phyloP scores from a whole-genome alignment of 768 basidiomycete species.

The Tylopilus subfusipes region DNA sequence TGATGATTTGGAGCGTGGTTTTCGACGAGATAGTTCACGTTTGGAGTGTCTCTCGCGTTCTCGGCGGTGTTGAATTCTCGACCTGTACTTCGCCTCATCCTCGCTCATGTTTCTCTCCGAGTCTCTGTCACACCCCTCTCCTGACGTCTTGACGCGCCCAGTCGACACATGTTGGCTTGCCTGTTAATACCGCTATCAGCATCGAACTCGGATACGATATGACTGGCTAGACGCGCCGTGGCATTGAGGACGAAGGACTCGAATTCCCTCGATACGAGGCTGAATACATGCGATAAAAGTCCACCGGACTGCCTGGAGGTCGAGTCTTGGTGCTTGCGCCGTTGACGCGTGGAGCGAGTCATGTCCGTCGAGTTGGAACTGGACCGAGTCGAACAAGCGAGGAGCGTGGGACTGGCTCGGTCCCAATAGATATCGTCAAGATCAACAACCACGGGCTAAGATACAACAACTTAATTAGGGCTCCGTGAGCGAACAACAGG shows the following conservation, averaged over 20 bases:
- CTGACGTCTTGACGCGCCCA: slow-evolving; percentile 6
- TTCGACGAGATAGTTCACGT: slow-evolving; percentile 6
- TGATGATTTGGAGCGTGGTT: slow-evolving; percentile 22
- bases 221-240: slow-evolving; percentile 36
- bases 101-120: slow-evolving; percentile 14
- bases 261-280: slow-evolving; percentile 67
- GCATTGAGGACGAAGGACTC: slow-evolving; percentile 69
- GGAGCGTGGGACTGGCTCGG: slow-evolving; percentile 19
- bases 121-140: slow-evolving; percentile 7
- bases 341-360: slow-evolving; percentile 1
- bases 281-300: slow-evolving; percentile 60
- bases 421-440: slow-evolving; percentile 12
- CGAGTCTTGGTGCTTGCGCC: not conserved
- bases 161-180: slow-evolving; percentile 11
- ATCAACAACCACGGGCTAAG: not conserved
- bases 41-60: slow-evolving; percentile 11
- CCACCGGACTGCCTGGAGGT: slow-evolving; percentile 28
- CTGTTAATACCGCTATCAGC: slow-evolving; percentile 15
- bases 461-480: slow-evolving; percentile 13
- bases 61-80: slow-evolving; percentile 4
- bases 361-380: slow-evolving; percentile 5
- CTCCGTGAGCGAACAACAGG: not conserved
- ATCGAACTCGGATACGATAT: not conserved
- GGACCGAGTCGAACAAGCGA: not conserved
- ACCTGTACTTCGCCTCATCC: slow-evolving; percentile 8